Base-by-base conservation (phyloP, 1,139 yeast species). In the Yamadazyma membranifaciens region DNA sequence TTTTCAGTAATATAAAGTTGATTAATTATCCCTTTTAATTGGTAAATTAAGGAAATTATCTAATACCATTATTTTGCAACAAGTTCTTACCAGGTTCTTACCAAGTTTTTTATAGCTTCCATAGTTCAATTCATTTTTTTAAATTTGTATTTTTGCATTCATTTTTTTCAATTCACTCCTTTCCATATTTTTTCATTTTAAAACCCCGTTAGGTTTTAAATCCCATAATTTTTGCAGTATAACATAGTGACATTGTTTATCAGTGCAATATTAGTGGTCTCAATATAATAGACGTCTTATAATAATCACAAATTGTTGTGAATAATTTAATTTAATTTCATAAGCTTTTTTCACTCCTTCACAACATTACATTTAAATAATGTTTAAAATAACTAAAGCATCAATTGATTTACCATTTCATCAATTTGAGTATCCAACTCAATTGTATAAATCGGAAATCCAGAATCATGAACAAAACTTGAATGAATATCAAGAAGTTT, bases 401-500 rank as follows among this genome's bases (percentile, higher is more conserved):
- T 40, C 40, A 25, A 38, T 33, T 22, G 34, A 36, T 14, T 40
- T 35, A 20, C 41, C 43, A 40, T 63, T 65, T 48, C 47, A 54
- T 39, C 76, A 69, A 49, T 55, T 51, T 43, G 63, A 65, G 42
- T 81, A 81, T 50, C 76, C 85, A 2, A 57, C 62, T 32, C 66
- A 66, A 41, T 62, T 81, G 40, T 78, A 81, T 46, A 62, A 71
- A 37, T 55, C 69, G 7, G 87, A 81, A 56, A 53, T 79, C 29
- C 50, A 60, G 26, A 59, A 69, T 10, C 87, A 81, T 54, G 61
- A 67, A 29, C 60, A 60, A 36, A 61, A 67, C 7, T 56, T 80
- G 27, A 63, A 67, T 26, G 87, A 80, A 51, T 81, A 81, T 52
- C 69, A 70, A 41, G 86, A 81, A 43, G 65, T 81, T 11, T 68